These are phyloP conservation scores for Flaveria robusta DNA, from an alignment of 129 eudicot species.

Conservation along the genomic window DNA sequence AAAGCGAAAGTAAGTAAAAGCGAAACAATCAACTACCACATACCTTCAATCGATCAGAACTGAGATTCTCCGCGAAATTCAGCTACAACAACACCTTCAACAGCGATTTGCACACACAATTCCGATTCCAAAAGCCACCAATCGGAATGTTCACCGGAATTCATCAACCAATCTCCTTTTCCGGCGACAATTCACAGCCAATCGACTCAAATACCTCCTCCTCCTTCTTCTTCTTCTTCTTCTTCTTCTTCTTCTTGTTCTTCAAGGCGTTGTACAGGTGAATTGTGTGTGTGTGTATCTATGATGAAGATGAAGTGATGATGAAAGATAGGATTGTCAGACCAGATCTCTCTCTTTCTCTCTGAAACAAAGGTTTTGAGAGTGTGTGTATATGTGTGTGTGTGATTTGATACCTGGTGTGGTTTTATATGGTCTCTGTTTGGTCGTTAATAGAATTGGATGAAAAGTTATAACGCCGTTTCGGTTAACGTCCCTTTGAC, in stretches of 20 bases:
- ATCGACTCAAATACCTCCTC: neutral
- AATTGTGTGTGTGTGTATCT: constrained; percentile 27
- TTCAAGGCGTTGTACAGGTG: neutral
- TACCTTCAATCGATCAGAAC: constrained; percentile 29
- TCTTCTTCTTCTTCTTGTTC: neutral
- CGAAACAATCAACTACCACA: constrained; percentile 18
- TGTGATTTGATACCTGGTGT: constrained; percentile 33
- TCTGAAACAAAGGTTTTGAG: constrained; percentile 24
- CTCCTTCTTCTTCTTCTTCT: neutral
- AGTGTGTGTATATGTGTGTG: constrained; percentile 15
- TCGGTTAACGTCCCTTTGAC: constrained; percentile 21
- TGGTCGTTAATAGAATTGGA: constrained; percentile 22
- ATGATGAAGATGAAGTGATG: constrained; percentile 37
- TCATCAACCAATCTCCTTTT: constrained; percentile 4
- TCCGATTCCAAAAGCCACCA: constrained; percentile 3
- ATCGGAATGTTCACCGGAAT: constrained; percentile 21
- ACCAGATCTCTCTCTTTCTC: constrained; percentile 43
- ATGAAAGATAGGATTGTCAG: constrained; percentile 52
- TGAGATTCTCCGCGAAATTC: constrained; percentile 15
- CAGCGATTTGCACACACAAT: constrained; percentile 1
- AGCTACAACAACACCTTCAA: constrained; percentile 23
- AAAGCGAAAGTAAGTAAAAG: constrained; percentile 4
- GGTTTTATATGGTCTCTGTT: constrained; percentile 39
- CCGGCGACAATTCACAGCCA: neutral
- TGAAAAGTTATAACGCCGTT: constrained; percentile 38